These are phyloP conservation scores for Sporothrix pallida DNA, from an alignment of 2,329 filamentous ascomycete genomes.

Conservation along the genomic window DNA sequence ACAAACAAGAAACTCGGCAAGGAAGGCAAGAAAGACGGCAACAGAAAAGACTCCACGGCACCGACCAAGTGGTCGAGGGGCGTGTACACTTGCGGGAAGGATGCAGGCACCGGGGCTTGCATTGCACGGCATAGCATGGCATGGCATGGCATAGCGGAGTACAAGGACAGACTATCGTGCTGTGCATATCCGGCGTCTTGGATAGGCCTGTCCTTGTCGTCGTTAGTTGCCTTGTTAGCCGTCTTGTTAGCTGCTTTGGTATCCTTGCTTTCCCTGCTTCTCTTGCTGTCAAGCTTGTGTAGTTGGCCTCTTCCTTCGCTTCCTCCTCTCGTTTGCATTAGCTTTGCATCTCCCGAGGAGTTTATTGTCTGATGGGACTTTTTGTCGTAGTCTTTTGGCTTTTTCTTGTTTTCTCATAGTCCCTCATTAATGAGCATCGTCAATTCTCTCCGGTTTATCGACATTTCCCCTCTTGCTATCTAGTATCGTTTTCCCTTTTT, in stretches of 20 bases:
- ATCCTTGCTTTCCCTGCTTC: not conserved
- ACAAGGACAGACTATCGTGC: not conserved
- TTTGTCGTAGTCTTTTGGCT: not conserved
- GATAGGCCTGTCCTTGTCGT: not conserved
- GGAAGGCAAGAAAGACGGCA: not conserved
- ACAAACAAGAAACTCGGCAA: not conserved
- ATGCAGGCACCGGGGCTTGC: constrained; percentile 4
- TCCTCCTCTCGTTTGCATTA: constrained; percentile 6
- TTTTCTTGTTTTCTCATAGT: not conserved
- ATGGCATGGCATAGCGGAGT: no score
- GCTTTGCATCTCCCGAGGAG: not conserved
- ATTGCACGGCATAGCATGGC: not conserved
- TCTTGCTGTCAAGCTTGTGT: not conserved
- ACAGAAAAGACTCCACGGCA: not conserved
- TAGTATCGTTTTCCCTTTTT: not conserved
- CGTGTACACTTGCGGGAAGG: not conserved
- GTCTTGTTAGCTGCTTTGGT: not conserved
- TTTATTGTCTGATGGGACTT: not conserved
- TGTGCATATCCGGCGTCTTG: constrained; percentile 4
- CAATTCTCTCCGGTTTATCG: not conserved
- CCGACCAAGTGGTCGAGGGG: not conserved
- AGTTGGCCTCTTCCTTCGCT: not conserved
- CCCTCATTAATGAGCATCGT: not conserved
- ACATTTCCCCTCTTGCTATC: not conserved
- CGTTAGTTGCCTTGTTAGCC: not conserved